phyloP scores from a whole-genome alignment of 345 rosid species.

The Abelmoschus esculentus region DNA sequence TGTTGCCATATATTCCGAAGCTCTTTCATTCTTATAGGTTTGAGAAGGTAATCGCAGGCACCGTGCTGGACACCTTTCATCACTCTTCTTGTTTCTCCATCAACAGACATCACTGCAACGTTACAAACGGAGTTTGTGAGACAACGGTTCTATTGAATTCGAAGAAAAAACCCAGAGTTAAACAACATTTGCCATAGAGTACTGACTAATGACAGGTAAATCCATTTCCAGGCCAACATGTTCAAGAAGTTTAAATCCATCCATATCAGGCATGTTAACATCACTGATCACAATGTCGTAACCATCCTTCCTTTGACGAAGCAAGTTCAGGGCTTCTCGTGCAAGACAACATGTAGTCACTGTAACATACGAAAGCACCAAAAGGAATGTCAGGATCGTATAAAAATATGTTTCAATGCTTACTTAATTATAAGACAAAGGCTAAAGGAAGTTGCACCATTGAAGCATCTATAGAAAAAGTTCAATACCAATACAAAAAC shows the following conservation, averaged over 20 bases:
- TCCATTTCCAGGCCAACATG: slow-evolving; percentile 94
- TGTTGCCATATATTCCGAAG: slow-evolving; percentile 95
- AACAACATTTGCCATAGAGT: slow-evolving; percentile 14
- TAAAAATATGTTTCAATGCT: background rate
- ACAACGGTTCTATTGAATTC: slow-evolving; percentile 7
- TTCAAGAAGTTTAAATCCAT: slow-evolving; percentile 92
- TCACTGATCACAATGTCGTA: slow-evolving; percentile 90
- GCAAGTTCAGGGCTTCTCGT: slow-evolving; percentile 69
- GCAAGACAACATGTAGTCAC: slow-evolving; percentile 90
- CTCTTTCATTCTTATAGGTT: slow-evolving; percentile 93
- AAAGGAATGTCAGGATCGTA: background rate
- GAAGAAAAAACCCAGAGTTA: background rate
- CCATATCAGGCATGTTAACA: slow-evolving; percentile 99
- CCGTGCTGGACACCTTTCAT: slow-evolving; percentile 97
- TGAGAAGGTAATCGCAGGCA: slow-evolving; percentile 92
- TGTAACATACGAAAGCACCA: slow-evolving; percentile 19
- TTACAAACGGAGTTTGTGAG: slow-evolving; percentile 17
- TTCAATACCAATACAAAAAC: background rate
- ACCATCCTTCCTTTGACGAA: slow-evolving; percentile 76
- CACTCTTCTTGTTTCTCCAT: slow-evolving; percentile 84
- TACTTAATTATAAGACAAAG: background rate
- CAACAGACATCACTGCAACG: slow-evolving; percentile 87
- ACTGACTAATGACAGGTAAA: slow-evolving; percentile 90
- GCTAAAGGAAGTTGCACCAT: background rate
- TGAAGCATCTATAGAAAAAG: too few species aligned